These are phyloP conservation scores for Neurospora tetraspora DNA, from an alignment of 495 filamentous ascomycete genomes.

Conservation along the genomic window DNA sequence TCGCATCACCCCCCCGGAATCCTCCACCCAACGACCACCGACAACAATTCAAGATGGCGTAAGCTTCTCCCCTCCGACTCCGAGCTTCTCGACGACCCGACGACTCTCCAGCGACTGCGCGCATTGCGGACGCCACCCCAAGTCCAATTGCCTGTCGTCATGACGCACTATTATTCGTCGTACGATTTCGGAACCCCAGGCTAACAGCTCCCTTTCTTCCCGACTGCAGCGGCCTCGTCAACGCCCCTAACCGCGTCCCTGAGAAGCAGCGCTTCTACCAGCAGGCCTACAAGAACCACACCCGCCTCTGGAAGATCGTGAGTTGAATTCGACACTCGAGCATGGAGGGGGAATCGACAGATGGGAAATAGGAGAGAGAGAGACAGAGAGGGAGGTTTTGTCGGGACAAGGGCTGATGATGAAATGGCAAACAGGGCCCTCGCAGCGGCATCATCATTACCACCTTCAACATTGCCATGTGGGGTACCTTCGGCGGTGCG, in stretches of 20 bases:
- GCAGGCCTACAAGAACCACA: slow-evolving; percentile 55
- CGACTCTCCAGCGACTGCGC: not conserved
- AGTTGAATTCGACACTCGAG: slow-evolving; percentile 25
- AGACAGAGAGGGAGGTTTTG: not conserved
- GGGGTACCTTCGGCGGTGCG: slow-evolving; percentile 43
- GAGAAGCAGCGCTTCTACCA: slow-evolving; percentile 78
- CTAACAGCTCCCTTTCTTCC: slow-evolving; percentile 9
- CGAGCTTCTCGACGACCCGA: not conserved
- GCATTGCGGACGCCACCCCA: not conserved
- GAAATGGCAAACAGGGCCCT: slow-evolving; percentile 39
- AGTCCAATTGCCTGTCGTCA: slow-evolving; percentile 1
- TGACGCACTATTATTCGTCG: slow-evolving; percentile 4
- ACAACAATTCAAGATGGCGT: slow-evolving; percentile 4
- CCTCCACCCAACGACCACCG: not conserved
- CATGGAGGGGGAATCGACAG: not conserved
- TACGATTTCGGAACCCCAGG: slow-evolving; percentile 10
- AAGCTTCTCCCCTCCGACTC: slow-evolving; percentile 1
- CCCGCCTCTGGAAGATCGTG: slow-evolving; percentile 82
- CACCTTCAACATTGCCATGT: slow-evolving; percentile 66
- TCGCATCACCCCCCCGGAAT: not conserved
- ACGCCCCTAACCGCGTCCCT: slow-evolving; percentile 80
- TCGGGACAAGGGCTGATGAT: slow-evolving; percentile 10
- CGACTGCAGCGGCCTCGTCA: slow-evolving; percentile 44
- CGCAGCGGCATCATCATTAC: slow-evolving; percentile 57
- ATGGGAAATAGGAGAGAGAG: not conserved